These are phyloP conservation scores for Rosa hybrid DNA, from an alignment of 331 rosid species.

Conservation along the genomic window DNA sequence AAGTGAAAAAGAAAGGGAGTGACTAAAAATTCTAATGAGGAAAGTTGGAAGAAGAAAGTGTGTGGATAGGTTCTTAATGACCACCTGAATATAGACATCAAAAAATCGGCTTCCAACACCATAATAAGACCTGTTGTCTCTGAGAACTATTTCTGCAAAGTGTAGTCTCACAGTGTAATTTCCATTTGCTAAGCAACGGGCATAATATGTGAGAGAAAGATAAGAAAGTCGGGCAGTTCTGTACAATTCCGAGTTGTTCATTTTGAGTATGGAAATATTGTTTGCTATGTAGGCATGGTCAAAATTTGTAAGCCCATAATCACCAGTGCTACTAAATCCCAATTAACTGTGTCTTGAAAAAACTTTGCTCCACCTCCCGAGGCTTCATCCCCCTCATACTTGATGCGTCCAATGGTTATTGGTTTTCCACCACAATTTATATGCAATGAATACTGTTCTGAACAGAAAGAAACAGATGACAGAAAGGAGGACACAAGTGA, in stretches of 20 bases:
- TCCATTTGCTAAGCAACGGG: slow-evolving; percentile 11
- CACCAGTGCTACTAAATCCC: slow-evolving; percentile 31
- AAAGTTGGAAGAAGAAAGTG: too few species aligned
- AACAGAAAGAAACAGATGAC: neutral
- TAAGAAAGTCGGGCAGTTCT: slow-evolving; percentile 27
- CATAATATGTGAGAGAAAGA: slow-evolving; percentile 30
- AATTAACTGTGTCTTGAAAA: neutral
- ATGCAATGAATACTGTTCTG: slow-evolving; percentile 19
- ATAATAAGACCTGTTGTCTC: slow-evolving; percentile 30
- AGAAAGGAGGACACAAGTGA: neutral
- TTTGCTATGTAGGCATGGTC: neutral
- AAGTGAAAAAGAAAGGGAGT: neutral
- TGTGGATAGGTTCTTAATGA: neutral
- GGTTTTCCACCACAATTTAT: slow-evolving; percentile 31
- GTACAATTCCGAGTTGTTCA: slow-evolving; percentile 24
- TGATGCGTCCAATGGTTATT: slow-evolving; percentile 6
- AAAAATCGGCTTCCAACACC: slow-evolving; percentile 25
- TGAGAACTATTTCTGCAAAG: slow-evolving; percentile 30
- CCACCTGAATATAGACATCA: slow-evolving; percentile 31
- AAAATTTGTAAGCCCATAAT: neutral
- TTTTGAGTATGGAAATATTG: slow-evolving; percentile 16
- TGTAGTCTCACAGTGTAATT: neutral
- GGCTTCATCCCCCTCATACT: slow-evolving; percentile 11
- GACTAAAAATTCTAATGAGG: too few species aligned
- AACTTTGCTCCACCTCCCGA: slow-evolving; percentile 19